Conservation (phyloP, 2,329 filamentous ascomycete genomes). For the Pseudogymnoascus sp. region DNA sequence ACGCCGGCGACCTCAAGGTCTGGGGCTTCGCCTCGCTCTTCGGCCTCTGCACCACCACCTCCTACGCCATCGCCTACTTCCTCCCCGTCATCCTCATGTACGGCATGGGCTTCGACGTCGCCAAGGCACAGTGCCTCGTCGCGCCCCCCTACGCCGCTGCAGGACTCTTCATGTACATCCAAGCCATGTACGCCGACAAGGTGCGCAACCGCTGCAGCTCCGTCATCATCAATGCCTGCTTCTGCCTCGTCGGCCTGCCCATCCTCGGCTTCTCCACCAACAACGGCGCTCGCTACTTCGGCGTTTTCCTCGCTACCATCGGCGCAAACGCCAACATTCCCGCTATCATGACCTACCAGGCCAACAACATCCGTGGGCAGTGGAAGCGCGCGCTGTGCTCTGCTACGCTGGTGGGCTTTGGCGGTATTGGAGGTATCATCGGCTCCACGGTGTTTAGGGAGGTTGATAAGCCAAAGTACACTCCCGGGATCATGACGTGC, state of each 20-base stretch:
- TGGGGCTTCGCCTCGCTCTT: slow-evolving; percentile 54
- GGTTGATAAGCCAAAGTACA: slow-evolving; percentile 46
- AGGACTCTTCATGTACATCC: slow-evolving; percentile 34
- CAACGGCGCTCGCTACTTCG: slow-evolving; percentile 44
- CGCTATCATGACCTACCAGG: slow-evolving; percentile 67
- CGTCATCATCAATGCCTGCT: slow-evolving; percentile 39
- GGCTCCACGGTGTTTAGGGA: slow-evolving; percentile 63
- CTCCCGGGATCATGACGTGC: slow-evolving; percentile 16
- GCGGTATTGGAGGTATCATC: slow-evolving; percentile 70
- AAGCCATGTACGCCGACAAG: slow-evolving; percentile 42
- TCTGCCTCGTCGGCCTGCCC: slow-evolving; percentile 28
- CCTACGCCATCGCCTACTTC: slow-evolving; percentile 69
- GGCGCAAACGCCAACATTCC: slow-evolving; percentile 66
- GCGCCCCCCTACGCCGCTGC: slow-evolving; percentile 41
- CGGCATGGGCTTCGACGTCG: slow-evolving; percentile 44
- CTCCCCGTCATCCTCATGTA: slow-evolving; percentile 60
- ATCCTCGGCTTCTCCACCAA: slow-evolving; percentile 41
- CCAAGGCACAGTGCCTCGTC: slow-evolving; percentile 42
- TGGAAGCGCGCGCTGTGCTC: slow-evolving; percentile 80
- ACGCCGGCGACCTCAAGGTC: slow-evolving; percentile 44
- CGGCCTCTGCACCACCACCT: slow-evolving; percentile 61
- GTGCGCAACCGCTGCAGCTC: slow-evolving; percentile 42
- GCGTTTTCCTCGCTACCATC: slow-evolving; percentile 42
- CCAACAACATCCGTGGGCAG: slow-evolving; percentile 80
- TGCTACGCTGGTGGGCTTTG: slow-evolving; percentile 66